phyloP scores from a whole-genome alignment of 164 flowering plant species.

The Aristolochia fimbriata region DNA sequence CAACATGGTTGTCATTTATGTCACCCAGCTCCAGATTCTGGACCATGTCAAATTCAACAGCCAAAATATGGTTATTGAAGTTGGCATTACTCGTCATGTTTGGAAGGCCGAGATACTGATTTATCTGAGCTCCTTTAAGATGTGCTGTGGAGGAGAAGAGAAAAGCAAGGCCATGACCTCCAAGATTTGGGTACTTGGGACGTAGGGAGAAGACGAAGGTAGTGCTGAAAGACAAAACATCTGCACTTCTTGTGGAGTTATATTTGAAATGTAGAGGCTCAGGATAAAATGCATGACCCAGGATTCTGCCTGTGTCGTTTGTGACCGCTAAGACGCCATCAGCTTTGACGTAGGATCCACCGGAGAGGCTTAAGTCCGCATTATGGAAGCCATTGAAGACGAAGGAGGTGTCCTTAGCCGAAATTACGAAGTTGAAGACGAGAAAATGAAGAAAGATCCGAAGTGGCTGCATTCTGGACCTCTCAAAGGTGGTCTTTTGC shows the following conservation, averaged over 20 bases:
- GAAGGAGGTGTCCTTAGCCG: too few relatives aligned
- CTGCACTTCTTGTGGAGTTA: not conserved
- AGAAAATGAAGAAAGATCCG: too few relatives aligned
- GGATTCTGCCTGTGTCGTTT: not conserved
- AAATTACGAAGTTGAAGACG: too few relatives aligned
- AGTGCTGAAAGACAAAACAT: constrained; percentile 27
- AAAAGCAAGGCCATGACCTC: constrained; percentile 39
- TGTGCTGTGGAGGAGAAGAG: constrained; percentile 17
- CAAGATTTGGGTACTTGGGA: constrained; percentile 9
- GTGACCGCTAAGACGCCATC: too few relatives aligned
- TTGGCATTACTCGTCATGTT: constrained; percentile 10
- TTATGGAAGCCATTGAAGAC: too few relatives aligned
- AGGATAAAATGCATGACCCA: constrained; percentile 18
- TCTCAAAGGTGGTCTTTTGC: too few relatives aligned
- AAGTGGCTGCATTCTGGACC: too few relatives aligned
- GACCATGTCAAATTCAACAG: constrained; percentile 38
- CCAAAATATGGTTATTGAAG: constrained; percentile 19
- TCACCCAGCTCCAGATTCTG: too few relatives aligned
- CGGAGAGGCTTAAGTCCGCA: too few relatives aligned
- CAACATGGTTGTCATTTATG: too few relatives aligned
- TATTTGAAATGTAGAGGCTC: not conserved
- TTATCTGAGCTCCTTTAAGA: constrained; percentile 16
- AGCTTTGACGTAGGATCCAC: too few relatives aligned
- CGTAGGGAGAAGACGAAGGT: constrained; percentile 27
- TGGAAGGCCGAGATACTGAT: constrained; percentile 28